phyloP scores from a whole-genome alignment of 78 protist species.

The Capsaspora owczarzaki region DNA sequence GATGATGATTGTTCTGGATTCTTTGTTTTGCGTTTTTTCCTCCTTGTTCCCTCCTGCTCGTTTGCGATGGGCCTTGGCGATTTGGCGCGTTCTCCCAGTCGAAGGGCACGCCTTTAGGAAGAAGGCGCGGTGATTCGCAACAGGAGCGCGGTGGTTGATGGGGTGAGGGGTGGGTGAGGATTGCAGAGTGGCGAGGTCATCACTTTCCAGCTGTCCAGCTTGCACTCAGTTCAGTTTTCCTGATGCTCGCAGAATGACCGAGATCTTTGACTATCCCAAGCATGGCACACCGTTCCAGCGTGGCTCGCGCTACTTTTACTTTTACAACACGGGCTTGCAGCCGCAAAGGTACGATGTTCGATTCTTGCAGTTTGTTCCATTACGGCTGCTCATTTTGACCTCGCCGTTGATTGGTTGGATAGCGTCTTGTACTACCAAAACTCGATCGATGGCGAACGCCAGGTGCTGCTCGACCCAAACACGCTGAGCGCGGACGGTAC shows the following conservation, averaged over 20 bases:
- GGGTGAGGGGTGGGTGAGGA: too few species aligned
- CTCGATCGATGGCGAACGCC: not conserved
- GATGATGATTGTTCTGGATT: not conserved
- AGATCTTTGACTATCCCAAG: slow-evolving; percentile 14
- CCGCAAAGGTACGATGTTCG: slow-evolving; percentile 4
- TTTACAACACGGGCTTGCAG: slow-evolving; percentile 48
- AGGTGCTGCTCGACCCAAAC: slow-evolving; percentile 55
- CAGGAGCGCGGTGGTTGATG: too few species aligned
- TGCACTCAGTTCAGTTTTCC: not conserved
- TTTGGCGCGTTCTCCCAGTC: too few species aligned
- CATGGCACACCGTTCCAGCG: slow-evolving; percentile 4
- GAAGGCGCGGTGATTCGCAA: too few species aligned
- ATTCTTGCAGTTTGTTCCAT: not conserved
- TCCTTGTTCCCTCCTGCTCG: too few species aligned
- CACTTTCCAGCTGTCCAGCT: not conserved
- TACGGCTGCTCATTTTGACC: not conserved
- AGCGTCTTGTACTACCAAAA: slow-evolving; percentile 1
- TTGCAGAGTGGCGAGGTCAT: not conserved
- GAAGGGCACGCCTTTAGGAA: too few species aligned
- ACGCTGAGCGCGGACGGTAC: slow-evolving; percentile 47
- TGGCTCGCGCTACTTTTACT: slow-evolving; percentile 16
- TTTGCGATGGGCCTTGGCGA: too few species aligned
- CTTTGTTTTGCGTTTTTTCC: not conserved
- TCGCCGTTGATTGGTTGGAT: not conserved
- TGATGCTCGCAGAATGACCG: not conserved